A percentile compares a stretch with the other conserved stretches of the same genome.
Evolutionary conservation across 345 rosid genomes (phyloP).

Genomic region (Balakata baccata): DNA sequence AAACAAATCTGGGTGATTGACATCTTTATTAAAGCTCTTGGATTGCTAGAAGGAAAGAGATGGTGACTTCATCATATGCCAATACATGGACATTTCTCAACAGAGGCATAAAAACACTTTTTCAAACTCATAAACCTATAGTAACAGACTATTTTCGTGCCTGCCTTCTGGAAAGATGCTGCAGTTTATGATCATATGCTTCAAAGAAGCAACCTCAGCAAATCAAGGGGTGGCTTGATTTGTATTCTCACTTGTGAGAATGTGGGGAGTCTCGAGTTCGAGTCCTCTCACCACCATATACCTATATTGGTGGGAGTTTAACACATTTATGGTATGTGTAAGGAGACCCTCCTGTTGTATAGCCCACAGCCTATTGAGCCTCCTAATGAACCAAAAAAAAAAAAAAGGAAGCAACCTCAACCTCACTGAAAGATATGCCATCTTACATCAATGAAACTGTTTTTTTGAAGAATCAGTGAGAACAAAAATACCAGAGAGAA

Average conservation of each 20-base stretch:
- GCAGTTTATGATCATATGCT: background rate
- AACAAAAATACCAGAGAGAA: background rate
- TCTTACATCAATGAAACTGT: background rate
- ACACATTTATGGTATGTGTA: too few relatives aligned
- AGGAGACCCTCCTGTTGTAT: too few relatives aligned
- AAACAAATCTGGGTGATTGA: background rate
- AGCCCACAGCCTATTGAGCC: too few relatives aligned
- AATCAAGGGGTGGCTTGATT: too few relatives aligned
- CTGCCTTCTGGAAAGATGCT: background rate
- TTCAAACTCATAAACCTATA: background rate
- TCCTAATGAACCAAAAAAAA: too few relatives aligned
- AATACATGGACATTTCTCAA: background rate
- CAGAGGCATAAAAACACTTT: background rate
- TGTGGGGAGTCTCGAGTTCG: too few relatives aligned
- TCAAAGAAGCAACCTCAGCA: background rate
- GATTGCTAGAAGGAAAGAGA: background rate
- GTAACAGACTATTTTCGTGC: background rate
- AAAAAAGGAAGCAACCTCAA: background rate
- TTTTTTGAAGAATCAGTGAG: background rate
- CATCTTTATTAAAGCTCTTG: too few relatives aligned
- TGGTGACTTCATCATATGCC: background rate
- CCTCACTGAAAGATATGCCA: background rate
- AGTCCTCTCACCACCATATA: too few relatives aligned
- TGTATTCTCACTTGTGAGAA: too few relatives aligned
- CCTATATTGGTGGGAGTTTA: too few relatives aligned